Percentiles rank a stretch among this genome's conserved stretches.
These are phyloP conservation scores for Dictyostelium citrinum DNA, from an alignment of 78 protist genomes.

Conservation along the genomic window DNA sequence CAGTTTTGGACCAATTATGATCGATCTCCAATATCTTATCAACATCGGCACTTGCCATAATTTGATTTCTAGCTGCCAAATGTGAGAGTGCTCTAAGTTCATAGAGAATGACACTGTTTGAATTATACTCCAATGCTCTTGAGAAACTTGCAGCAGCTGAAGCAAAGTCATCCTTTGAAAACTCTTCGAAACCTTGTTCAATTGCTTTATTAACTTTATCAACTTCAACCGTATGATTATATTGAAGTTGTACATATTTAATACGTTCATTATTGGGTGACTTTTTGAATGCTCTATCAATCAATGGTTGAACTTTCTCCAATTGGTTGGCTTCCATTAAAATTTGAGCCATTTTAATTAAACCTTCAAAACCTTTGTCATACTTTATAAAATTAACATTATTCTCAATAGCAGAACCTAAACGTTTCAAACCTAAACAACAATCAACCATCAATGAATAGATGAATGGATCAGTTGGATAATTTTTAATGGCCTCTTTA, in stretches of 20 bases:
- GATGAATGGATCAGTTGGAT: conserved; percentile 25
- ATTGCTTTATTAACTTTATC: conserved; percentile 32
- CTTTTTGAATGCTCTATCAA: conserved; percentile 11
- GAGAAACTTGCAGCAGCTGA: background rate
- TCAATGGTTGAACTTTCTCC: conserved; percentile 35
- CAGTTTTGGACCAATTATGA: conserved; percentile 61
- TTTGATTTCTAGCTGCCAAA: conserved; percentile 12
- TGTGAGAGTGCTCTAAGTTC: conserved; percentile 42
- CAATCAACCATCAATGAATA: conserved; percentile 51
- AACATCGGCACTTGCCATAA: conserved; percentile 15
- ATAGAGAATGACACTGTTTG: conserved; percentile 21
- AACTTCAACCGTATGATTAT: conserved; percentile 2
- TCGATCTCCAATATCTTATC: conserved; percentile 56
- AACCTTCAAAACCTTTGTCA: conserved; percentile 13
- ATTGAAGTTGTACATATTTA: background rate
- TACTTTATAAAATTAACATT: background rate
- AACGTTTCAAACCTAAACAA: conserved; percentile 11
- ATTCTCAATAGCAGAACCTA: conserved; percentile 16
- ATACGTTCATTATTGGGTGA: background rate
- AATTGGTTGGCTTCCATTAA: conserved; percentile 34
- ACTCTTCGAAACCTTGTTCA: conserved; percentile 36
- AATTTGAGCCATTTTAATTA: conserved; percentile 7
- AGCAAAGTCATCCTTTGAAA: conserved; percentile 16
- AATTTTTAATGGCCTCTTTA: conserved; percentile 12
- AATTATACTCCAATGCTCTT: conserved; percentile 29